Base-by-base conservation (phyloP, 306 rosid genomes). In the Malus fusca region DNA sequence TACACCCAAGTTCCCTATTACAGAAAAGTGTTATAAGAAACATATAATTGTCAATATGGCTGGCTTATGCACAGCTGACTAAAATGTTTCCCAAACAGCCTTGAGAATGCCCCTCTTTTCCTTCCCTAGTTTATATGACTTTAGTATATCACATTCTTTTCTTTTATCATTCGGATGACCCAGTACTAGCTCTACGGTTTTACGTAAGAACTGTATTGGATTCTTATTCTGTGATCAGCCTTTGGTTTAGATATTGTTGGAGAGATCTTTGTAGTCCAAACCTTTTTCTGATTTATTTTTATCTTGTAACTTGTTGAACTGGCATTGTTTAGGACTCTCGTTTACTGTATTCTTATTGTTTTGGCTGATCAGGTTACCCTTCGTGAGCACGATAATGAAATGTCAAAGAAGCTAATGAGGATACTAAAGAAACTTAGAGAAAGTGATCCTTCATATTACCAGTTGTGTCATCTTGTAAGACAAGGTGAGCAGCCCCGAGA, bases 401-500 rank as follows among this genome's bases (percentile, higher is more conserved):
- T 92, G 98, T 96, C 97, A 26, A 90, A 86, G 91, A 88, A 88
- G 87, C 81, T 92, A 73, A 77, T 85, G 80, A 84, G 79, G 85
- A 77, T 85, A 46, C 89, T 96, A 40, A 68, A 88, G 76, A 89
- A 86, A 77, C 80, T 89, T 31, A 89, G 99, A 84, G 92, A 87
- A 82, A 80, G 77, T 5, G 91, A 92, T 64, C 79, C 76, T 25
- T 87, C 94, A 61, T 87, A 88, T 73, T 85, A 84, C 84, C 97
- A 84, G 77, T 75, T 86, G 73, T 83, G 91, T 78, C 86, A 86
- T 72, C 97, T 96, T 84, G 97, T 96, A 82, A 89, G 99, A 88
- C 99, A 92, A 89, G 98, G 99, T 11, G 98, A 96, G 81, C 98
- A 96, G 52, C 98, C 98, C 68, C 88, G 89, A 78, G 99, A 96